Percentiles rank a stretch among this genome's conserved stretches.
Conservation (phyloP, 1,139 yeast species). For the Kluyveromyces sp. region DNA sequence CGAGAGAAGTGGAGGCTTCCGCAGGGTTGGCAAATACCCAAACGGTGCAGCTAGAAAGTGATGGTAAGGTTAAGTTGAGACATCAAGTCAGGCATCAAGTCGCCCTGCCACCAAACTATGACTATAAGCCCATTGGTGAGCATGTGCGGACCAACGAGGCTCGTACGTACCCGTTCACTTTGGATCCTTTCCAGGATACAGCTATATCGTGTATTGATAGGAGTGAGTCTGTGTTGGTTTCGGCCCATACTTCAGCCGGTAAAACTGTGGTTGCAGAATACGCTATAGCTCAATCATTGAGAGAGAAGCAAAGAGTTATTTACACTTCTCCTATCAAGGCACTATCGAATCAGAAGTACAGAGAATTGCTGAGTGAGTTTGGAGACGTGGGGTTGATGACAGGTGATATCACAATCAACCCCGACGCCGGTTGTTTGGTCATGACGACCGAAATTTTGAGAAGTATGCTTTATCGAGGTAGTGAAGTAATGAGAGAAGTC, state of each 20-base stretch:
- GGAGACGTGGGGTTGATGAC: slow-evolving; percentile 91
- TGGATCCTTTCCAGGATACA: slow-evolving; percentile 94
- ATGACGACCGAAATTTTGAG: slow-evolving; percentile 97
- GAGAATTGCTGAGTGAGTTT: slow-evolving; percentile 79
- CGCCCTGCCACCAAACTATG: slow-evolving; percentile 86
- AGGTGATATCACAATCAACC: slow-evolving; percentile 96
- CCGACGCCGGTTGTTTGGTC: slow-evolving; percentile 92
- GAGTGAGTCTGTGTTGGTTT: slow-evolving; percentile 95
- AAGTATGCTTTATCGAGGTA: slow-evolving; percentile 93
- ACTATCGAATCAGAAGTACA: slow-evolving; percentile 83
- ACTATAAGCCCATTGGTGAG: slow-evolving; percentile 80
- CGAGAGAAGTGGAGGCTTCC: slow-evolving; percentile 77
- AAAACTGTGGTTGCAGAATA: slow-evolving; percentile 91
- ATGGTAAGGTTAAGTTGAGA: slow-evolving; percentile 60
- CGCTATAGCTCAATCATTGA: slow-evolving; percentile 86
- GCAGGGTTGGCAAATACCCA: slow-evolving; percentile 49
- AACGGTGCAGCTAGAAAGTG: slow-evolving; percentile 31
- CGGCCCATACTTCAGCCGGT: slow-evolving; percentile 96
- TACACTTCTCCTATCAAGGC: slow-evolving; percentile 94
- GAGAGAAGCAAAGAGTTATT: slow-evolving; percentile 87
- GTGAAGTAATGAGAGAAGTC: slow-evolving; percentile 92
- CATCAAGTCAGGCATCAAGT: slow-evolving; percentile 98
- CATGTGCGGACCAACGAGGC: slow-evolving; percentile 74
- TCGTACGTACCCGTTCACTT: slow-evolving; percentile 83
- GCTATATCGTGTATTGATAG: slow-evolving; percentile 94